Evolutionary conservation across 1,139 yeast species (phyloP).

Genomic region (Sugiyamaella sp.): DNA sequence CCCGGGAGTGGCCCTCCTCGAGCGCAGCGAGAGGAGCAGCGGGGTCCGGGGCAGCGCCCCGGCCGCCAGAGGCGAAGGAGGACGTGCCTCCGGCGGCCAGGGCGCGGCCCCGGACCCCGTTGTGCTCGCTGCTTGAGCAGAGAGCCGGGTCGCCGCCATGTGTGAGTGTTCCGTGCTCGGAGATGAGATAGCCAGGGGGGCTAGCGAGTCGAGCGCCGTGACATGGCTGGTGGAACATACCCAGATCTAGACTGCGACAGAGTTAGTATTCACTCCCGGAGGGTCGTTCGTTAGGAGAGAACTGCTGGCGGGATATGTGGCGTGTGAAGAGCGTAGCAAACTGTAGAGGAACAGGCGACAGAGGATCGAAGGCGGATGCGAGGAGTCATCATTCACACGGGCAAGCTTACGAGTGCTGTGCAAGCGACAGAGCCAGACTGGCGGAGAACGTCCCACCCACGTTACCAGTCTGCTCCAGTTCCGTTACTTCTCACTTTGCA

Average conservation of each 20-base stretch:
- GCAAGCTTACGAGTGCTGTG: too few species aligned
- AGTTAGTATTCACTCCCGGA: constrained; percentile 2
- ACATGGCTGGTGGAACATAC: constrained; percentile 3
- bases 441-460: too few species aligned
- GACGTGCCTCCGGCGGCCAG: constrained; percentile 8
- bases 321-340: neutral
- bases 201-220: neutral
- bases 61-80: constrained; percentile 5
- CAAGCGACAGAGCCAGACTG: too few species aligned
- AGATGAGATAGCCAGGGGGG: neutral
- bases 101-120: constrained; percentile 8
- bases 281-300: neutral
- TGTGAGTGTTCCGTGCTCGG: neutral
- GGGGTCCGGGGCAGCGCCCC: constrained; percentile 10
- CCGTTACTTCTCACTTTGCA: too few species aligned
- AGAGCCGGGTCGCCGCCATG: neutral
- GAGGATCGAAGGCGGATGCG: neutral
- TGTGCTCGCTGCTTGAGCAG: constrained; percentile 2
- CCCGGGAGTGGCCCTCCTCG: neutral
- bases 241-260: constrained; percentile 19
- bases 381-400: too few species aligned
- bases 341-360: too few species aligned
- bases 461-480: too few species aligned
- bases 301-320: neutral
- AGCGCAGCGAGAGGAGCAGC: constrained; percentile 1